Evolutionary conservation across 2,329 filamentous ascomycete species (phyloP).

Genomic region (Rhynchosporium agropyri): DNA sequence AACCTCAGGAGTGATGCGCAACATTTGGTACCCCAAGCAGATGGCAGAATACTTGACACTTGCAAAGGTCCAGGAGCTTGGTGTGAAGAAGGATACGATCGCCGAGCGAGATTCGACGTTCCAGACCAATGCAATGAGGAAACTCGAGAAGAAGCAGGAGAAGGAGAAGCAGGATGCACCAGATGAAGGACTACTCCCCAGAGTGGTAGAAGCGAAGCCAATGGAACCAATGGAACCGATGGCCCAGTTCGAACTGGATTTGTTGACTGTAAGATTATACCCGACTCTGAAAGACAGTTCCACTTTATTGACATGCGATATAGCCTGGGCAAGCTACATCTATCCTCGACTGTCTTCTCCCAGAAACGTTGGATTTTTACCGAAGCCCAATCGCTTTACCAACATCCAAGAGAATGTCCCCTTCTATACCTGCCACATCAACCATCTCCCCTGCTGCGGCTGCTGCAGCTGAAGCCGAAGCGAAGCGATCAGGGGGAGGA

Average conservation of each 20-base stretch:
- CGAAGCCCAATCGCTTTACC: constrained; percentile 37
- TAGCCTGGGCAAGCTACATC: constrained; percentile 36
- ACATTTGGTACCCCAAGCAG: constrained; percentile 53
- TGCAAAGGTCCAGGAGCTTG: constrained; percentile 49
- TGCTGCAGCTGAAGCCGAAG: constrained; percentile 43
- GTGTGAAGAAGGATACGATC: constrained; percentile 46
- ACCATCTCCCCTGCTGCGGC: constrained; percentile 42
- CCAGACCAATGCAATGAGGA: constrained; percentile 21
- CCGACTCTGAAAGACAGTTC: constrained; percentile 10
- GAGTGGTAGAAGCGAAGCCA: not conserved
- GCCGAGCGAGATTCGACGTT: constrained; percentile 53
- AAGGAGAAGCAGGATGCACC: constrained; percentile 20
- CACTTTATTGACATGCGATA: constrained; percentile 12
- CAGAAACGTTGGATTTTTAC: constrained; percentile 38
- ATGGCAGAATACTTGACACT: constrained; percentile 55
- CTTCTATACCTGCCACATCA: constrained; percentile 42
- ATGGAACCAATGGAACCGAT: constrained; percentile 13
- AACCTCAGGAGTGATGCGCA: constrained; percentile 56
- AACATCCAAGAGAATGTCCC: constrained; percentile 43
- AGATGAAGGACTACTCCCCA: constrained; percentile 8
- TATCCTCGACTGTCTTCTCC: constrained; percentile 35
- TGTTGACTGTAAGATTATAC: constrained; percentile 35
- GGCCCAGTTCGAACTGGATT: constrained; percentile 29
- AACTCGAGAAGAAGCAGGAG: constrained; percentile 21
- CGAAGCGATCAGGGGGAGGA: constrained; percentile 35